These are phyloP conservation scores for Pontederia paniculata DNA, from an alignment of 176 grass and related monocot species.

Conservation along the genomic window DNA sequence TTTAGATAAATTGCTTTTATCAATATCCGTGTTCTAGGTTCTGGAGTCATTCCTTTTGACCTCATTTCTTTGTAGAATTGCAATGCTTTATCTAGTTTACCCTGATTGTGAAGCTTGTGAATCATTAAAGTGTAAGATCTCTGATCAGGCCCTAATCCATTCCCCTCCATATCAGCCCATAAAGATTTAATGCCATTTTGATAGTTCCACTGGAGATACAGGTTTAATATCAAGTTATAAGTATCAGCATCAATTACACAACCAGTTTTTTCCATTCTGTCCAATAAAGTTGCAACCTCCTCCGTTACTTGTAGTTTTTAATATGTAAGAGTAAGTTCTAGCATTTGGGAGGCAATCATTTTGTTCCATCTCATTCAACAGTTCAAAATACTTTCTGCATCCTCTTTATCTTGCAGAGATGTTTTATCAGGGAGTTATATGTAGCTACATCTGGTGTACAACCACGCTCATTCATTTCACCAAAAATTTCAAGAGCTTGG, in stretches of 20 bases:
- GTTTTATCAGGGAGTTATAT: constrained; percentile 62
- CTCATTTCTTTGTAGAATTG: constrained; percentile 52
- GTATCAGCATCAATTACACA: constrained; percentile 42
- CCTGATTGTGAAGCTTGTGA: constrained; percentile 54
- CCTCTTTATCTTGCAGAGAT: constrained; percentile 52
- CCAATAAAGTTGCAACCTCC: constrained; percentile 38
- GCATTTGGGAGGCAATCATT: constrained; percentile 45
- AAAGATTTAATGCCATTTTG: constrained; percentile 31
- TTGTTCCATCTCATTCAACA: constrained; percentile 52
- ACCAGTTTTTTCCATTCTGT: constrained; percentile 51
- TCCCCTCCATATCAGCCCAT: constrained; percentile 63
- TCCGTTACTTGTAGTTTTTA: constrained; percentile 32
- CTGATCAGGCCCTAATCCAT: constrained; percentile 59
- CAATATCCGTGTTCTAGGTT: constrained; percentile 55
- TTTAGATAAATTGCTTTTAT: constrained; percentile 55
- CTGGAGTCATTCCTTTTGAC: constrained; percentile 55
- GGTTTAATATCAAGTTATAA: constrained; percentile 59
- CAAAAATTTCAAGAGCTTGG: constrained; percentile 53
- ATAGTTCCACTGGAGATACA: constrained; percentile 48
- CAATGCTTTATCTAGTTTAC: constrained; percentile 47
- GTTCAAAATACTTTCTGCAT: constrained; percentile 49
- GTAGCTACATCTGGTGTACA: constrained; percentile 50
- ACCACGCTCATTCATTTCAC: constrained; percentile 49
- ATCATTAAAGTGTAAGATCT: constrained; percentile 58
- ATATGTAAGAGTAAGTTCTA: constrained; percentile 53